These are phyloP conservation scores for Hypoxylon intermedium DNA, from an alignment of 495 filamentous ascomycete genomes.

Conservation along the genomic window DNA sequence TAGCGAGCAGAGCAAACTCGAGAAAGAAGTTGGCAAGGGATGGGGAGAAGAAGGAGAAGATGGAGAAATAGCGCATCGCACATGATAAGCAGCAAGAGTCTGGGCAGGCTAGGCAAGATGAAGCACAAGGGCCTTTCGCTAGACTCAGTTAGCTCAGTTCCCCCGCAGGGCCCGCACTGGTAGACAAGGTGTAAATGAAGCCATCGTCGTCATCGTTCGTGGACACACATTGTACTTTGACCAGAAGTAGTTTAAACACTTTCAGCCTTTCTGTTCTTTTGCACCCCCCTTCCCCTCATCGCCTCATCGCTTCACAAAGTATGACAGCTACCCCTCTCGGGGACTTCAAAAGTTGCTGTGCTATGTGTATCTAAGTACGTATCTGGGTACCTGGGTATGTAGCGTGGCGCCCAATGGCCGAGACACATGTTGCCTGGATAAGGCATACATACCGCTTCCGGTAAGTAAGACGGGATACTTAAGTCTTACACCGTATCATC, in stretches of 20 bases:
- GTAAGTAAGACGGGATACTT: neutral
- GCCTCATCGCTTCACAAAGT: constrained; percentile 4
- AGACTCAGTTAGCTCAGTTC: constrained; percentile 9
- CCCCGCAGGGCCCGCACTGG: constrained; percentile 17
- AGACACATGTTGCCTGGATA: neutral
- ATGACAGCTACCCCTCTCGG: neutral
- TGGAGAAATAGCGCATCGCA: constrained; percentile 16
- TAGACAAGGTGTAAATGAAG: constrained; percentile 11
- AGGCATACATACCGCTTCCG: constrained; percentile 1
- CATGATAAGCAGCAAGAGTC: neutral
- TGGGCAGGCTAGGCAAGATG: constrained; percentile 21
- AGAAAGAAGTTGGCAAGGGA: constrained; percentile 4
- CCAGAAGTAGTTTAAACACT: constrained; percentile 24
- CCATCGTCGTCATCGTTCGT: constrained; percentile 26
- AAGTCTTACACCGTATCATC: neutral
- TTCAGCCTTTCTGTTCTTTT: neutral
- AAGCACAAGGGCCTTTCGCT: constrained; percentile 17
- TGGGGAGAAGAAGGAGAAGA: constrained; percentile 25
- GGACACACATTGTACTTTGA: neutral
- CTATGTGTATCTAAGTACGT: too few species aligned
- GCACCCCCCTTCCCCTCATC: constrained; percentile 13
- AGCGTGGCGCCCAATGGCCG: neutral
- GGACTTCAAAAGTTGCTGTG: too few species aligned
- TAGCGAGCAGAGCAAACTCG: too few species aligned
- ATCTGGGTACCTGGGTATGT: too few species aligned